Base-by-base conservation (phyloP, 495 filamentous ascomycete genomes). In the Neurospora africana region DNA sequence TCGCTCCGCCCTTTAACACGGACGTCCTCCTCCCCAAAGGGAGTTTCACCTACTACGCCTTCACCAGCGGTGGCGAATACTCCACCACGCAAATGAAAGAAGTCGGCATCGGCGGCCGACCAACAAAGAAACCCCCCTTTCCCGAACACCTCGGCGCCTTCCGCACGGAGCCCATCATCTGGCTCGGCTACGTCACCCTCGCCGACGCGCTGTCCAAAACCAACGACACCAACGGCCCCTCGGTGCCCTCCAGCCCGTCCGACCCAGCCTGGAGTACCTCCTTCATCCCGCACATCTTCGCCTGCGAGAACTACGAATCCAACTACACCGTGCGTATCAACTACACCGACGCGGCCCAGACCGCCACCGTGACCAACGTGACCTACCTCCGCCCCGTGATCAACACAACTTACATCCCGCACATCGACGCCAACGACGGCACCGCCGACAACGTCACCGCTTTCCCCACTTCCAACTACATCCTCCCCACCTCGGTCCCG, bases 391-490 rank as follows among this genome's bases (percentile, higher is more conserved):
- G 17, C 9, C 81, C 77, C 41, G 74, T 82, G 30, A 75, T 82
- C 71, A 78, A 82, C 70, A 82, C 81, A 6, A 79, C 79, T 33
- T 83, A 75, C 73, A 38, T 76, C 27, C 78, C 78, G 17, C 69
- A 71, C 23, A 70, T 79, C 35, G 74, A 79, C 40, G 78, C 77
- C 39, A 71, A 79, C 53, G 81, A 83, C 69, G 80, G 77, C 68
- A 83, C 81, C 0, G 73, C 71, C 65, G 81, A 83, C 65, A 83
- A 82, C 68, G 78, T 78, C 33, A 82, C 81, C 3, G 81, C 80
- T n/a, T 15, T 11, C 0, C 81, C 80, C 17, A 72, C 76, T n/a
- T 40, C 41, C 37, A 80, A 79, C 74, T 83, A 83, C 74, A 72
- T 82, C 21, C 73, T 75, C 39, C 80, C 81, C 4, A 58, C 15